Evolutionary conservation across 306 rosid genomes (phyloP).

Genomic region (Benincasa hispida): DNA sequence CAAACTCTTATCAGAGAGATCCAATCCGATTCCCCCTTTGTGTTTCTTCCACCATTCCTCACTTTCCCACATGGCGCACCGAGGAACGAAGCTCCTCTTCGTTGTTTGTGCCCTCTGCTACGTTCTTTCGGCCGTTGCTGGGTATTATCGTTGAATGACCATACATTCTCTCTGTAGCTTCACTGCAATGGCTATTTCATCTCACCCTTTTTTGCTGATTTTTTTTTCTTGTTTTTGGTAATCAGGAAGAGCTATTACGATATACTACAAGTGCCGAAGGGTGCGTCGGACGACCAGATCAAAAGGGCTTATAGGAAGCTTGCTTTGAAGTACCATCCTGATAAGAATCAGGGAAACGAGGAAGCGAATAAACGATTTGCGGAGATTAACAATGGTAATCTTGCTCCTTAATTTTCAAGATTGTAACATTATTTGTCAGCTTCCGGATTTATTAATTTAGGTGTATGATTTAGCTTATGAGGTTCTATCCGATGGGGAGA

Average conservation of each 20-base stretch:
- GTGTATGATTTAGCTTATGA: conserved; percentile 56
- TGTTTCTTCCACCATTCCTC: conserved; percentile 2
- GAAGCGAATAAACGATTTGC: conserved; percentile 79
- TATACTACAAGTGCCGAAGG: conserved; percentile 63
- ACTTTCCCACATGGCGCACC: conserved; percentile 51
- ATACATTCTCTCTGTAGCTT: background rate
- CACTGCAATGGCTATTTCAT: background rate
- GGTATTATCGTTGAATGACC: conserved; percentile 13
- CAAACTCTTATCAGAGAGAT: conserved; percentile 14
- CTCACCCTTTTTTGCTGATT: background rate
- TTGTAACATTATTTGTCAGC: background rate
- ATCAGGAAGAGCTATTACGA: conserved; percentile 81
- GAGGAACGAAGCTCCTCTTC: conserved; percentile 34
- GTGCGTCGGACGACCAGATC: conserved; percentile 90
- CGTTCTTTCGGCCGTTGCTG: conserved; percentile 60
- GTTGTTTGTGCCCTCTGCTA: conserved; percentile 45
- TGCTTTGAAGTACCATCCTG: conserved; percentile 95
- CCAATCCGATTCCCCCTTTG: conserved; percentile 9
- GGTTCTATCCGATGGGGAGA: conserved; percentile 74
- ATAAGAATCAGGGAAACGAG: conserved; percentile 90
- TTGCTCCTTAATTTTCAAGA: background rate
- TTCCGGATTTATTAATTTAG: conserved; percentile 8
- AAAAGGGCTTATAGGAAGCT: conserved; percentile 92
- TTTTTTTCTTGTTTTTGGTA: background rate
- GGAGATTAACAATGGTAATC: conserved; percentile 74